Base-by-base conservation (phyloP, 768 basidiomycete genomes). In the Butyriboletus loyo region DNA sequence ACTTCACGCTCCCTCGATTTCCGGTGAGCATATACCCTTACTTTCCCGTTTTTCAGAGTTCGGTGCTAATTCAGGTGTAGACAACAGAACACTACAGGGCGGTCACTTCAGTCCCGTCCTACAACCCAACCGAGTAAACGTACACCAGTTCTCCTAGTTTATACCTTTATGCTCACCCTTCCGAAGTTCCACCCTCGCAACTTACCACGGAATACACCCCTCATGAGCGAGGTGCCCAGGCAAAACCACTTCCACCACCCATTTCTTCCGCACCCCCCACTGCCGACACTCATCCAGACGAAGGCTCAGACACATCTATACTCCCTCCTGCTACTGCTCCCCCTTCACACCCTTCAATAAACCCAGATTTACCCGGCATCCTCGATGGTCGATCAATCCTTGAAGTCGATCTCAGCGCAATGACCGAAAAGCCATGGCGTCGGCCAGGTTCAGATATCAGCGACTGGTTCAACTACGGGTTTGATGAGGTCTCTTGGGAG, bases 391-490 rank as follows among this genome's bases (percentile, higher is more conserved):
- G 81, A 46, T 86, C 84, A 27, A 89, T 97, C 39, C 82, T 92
- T 32, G 94, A 97, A 50, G 79, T 93, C 25, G 95, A 97, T 66
- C 61, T 96, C 44, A 78, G 68, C 40, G 81, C 83, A 25, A 76
- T 88, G 75, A 72, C 79, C 9, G 89, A 92, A 55, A 96, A 96
- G 64, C 86, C 86, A 5, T 99, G 97, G 97, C 76, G 97, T 55
- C 73, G 85, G 53, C 89, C 94, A 8, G 97, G 97, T 31, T 86
- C 90, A 5, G 93, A 97, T 74, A 77, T 97, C 55, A 88, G 89
- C 59, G 95, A 98, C 73, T 99, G 94, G 89, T 99, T 99, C 73
- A 98, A 99, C 71, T 98, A 97, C 61, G 97, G 97, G 0, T 98
- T 98, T 64, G 97, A 99, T 69, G 97, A 99, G 72, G 80, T 91